Conservation (phyloP, 345 rosid genomes). For the Populus alba region DNA sequence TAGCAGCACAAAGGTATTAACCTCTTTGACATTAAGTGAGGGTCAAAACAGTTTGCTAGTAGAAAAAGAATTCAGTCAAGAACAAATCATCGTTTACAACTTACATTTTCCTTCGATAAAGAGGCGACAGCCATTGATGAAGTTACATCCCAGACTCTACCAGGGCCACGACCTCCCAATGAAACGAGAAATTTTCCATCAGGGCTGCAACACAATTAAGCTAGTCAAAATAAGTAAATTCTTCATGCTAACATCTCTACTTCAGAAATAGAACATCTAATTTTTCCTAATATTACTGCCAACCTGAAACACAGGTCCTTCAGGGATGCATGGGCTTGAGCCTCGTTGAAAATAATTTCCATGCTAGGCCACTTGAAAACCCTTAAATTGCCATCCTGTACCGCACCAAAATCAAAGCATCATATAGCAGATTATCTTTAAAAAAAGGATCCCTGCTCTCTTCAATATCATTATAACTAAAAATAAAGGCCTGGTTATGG, state of each 20-base stretch:
- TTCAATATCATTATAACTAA: not conserved
- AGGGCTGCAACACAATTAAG: slow-evolving; percentile 46
- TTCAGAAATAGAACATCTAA: slow-evolving; percentile 10
- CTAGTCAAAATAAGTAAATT: slow-evolving; percentile 17
- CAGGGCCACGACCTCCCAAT: slow-evolving; percentile 63
- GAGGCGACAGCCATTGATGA: slow-evolving; percentile 55
- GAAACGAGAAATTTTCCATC: slow-evolving; percentile 83
- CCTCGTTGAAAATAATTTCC: slow-evolving; percentile 58
- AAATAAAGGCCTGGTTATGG: not conserved
- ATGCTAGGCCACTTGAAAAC: slow-evolving; percentile 91
- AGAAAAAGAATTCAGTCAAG: not conserved
- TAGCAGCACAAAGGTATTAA: not conserved
- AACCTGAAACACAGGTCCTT: slow-evolving; percentile 85
- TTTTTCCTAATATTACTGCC: slow-evolving; percentile 1
- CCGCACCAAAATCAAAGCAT: slow-evolving; percentile 48
- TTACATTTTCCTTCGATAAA: slow-evolving; percentile 64
- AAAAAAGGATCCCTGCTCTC: not conserved
- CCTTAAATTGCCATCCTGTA: slow-evolving; percentile 89
- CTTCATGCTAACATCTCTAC: not conserved
- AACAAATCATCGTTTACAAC: slow-evolving; percentile 13
- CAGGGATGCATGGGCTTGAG: slow-evolving; percentile 58
- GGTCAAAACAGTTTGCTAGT: not conserved
- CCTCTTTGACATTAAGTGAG: not conserved
- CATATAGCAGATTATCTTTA: slow-evolving; percentile 24
- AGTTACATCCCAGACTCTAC: slow-evolving; percentile 83